Conservation (phyloP, 2,329 filamentous ascomycete genomes). For the Beauveria asiatica region DNA sequence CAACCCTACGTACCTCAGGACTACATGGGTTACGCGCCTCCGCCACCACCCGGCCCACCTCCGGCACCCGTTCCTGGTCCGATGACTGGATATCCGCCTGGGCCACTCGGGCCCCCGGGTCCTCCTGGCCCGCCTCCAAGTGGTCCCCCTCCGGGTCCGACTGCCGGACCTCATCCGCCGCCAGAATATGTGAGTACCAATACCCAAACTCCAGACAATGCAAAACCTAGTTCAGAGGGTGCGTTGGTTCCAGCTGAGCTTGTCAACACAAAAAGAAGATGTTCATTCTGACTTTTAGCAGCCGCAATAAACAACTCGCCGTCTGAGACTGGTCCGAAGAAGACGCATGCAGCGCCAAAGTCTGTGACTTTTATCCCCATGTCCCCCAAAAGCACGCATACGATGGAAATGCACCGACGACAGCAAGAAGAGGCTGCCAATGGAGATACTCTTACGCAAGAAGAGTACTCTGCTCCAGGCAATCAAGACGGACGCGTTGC, state of each 20-base stretch:
- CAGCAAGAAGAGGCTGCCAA: constrained; percentile 23
- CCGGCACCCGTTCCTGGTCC: constrained; percentile 12
- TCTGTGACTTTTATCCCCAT: constrained; percentile 40
- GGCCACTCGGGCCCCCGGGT: constrained; percentile 15
- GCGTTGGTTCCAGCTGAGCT: constrained; percentile 21
- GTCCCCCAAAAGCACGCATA: constrained; percentile 40
- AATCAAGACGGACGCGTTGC: constrained; percentile 15
- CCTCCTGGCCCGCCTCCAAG: constrained; percentile 20
- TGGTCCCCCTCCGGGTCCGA: constrained; percentile 26
- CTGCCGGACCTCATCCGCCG: constrained; percentile 17
- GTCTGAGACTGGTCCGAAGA: neutral
- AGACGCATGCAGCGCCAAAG: constrained; percentile 21
- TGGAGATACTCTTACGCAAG: constrained; percentile 9
- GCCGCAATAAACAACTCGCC: constrained; percentile 20
- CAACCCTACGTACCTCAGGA: constrained; percentile 35
- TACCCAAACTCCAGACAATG: constrained; percentile 20
- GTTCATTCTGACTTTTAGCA: constrained; percentile 18
- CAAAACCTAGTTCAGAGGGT: constrained; percentile 25
- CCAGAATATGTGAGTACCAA: constrained; percentile 38
- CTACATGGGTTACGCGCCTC: constrained; percentile 32
- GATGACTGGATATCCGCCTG: constrained; percentile 18
- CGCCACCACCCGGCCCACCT: constrained; percentile 27
- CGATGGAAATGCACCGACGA: constrained; percentile 33
- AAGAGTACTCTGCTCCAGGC: constrained; percentile 15
- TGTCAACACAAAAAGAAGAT: neutral